Conservation (phyloP, 192 early-diverging fungal genomes). For the Phycomyces blakesleeanus region DNA sequence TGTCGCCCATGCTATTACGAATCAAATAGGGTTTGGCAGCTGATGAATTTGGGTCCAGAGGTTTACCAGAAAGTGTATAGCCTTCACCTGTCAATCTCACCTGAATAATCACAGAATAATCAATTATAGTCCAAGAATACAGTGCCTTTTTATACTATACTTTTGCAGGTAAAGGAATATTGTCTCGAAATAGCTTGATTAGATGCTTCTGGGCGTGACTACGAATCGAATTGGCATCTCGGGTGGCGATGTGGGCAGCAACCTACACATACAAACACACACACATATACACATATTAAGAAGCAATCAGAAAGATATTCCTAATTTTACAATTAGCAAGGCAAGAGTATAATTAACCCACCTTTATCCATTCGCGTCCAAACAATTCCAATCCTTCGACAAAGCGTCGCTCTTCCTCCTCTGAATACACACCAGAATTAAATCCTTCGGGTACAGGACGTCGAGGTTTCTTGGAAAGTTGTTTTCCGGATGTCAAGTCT, state of each 20-base stretch:
- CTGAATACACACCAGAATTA: slow-evolving; percentile 73
- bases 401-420: slow-evolving; percentile 72
- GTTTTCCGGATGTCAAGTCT: slow-evolving; percentile 23
- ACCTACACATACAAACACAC: slow-evolving; percentile 39
- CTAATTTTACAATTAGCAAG: background rate
- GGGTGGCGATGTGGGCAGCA: slow-evolving; percentile 67
- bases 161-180: slow-evolving; percentile 76
- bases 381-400: slow-evolving; percentile 72
- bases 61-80: slow-evolving; percentile 78
- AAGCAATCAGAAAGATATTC: too few relatives aligned
- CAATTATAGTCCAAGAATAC: too few relatives aligned
- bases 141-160: too few relatives aligned
- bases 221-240: slow-evolving; percentile 80
- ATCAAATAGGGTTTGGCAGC: slow-evolving; percentile 77
- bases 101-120: slow-evolving; percentile 21
- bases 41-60: slow-evolving; percentile 86
- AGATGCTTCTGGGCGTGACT: slow-evolving; percentile 92
- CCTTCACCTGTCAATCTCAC: slow-evolving; percentile 58
- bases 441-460: slow-evolving; percentile 47
- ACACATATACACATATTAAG: too few relatives aligned
- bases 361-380: slow-evolving; percentile 81
- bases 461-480: slow-evolving; percentile 29
- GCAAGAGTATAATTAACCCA: slow-evolving; percentile 33
- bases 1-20: slow-evolving; percentile 8
- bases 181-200: slow-evolving; percentile 85